Evolutionary conservation across 768 basidiomycete species (phyloP).

Genomic region (Rhodotorula kratochvilovae): DNA sequence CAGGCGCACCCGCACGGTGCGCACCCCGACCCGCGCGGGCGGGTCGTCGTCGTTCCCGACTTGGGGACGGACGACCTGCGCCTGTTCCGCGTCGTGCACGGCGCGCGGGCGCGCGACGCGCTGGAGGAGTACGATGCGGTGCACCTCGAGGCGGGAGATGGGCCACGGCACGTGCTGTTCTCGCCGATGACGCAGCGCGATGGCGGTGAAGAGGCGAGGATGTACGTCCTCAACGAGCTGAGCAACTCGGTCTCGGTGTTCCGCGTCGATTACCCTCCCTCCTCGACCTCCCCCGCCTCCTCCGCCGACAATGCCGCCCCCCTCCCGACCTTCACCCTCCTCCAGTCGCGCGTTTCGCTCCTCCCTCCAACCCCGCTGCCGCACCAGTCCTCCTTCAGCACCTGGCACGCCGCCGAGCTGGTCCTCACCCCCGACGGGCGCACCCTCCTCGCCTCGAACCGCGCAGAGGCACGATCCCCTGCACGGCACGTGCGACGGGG

Average conservation of each 20-base stretch:
- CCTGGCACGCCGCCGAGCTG: slow-evolving; percentile 35
- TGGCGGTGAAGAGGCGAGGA: background rate
- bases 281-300: background rate
- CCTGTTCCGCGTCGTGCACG: background rate
- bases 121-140: slow-evolving; percentile 6
- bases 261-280: slow-evolving; percentile 12
- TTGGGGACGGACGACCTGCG: slow-evolving; percentile 34
- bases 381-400: slow-evolving; percentile 17
- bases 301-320: background rate
- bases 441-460: slow-evolving; percentile 33
- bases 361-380: slow-evolving; percentile 12
- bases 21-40: slow-evolving; percentile 16
- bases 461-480: slow-evolving; percentile 37
- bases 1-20: slow-evolving; percentile 36
- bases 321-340: slow-evolving; percentile 19
- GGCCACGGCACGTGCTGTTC: slow-evolving; percentile 33
- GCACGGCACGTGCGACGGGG: slow-evolving; percentile 5
- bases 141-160: background rate
- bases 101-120: background rate
- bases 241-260: slow-evolving; percentile 30
- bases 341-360: slow-evolving; percentile 30
- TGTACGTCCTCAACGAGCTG: slow-evolving; percentile 38
- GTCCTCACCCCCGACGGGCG: slow-evolving; percentile 12
- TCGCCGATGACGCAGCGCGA: background rate
- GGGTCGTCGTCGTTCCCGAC: slow-evolving; percentile 24